phyloP scores from a whole-genome alignment of 805 yeast genomes.

The Ascoidea tarda region DNA sequence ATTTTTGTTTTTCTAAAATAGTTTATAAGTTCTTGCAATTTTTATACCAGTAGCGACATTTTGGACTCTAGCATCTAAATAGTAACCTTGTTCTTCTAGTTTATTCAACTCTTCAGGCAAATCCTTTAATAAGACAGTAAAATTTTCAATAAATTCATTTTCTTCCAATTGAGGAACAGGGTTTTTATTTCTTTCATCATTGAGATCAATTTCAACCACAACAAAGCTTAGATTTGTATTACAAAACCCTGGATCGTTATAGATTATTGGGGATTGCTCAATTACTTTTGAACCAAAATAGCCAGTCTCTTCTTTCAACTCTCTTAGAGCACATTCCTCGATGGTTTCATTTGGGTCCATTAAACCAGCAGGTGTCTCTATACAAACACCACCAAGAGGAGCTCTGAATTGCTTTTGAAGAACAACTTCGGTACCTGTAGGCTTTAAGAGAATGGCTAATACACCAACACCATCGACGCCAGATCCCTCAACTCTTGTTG shows the following conservation, averaged over 20 bases:
- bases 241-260: slow-evolving; percentile 78
- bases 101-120: slow-evolving; percentile 40
- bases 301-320: slow-evolving; percentile 87
- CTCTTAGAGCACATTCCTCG: slow-evolving; percentile 75
- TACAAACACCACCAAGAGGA: slow-evolving; percentile 76
- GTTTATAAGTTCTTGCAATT: slow-evolving; percentile 24
- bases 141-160: slow-evolving; percentile 85
- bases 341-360: slow-evolving; percentile 73
- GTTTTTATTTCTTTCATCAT: slow-evolving; percentile 44
- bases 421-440: slow-evolving; percentile 28
- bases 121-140: slow-evolving; percentile 47
- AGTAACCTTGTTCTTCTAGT: slow-evolving; percentile 51
- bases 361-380: slow-evolving; percentile 93
- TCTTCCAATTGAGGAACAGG: slow-evolving; percentile 77
- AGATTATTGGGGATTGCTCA: slow-evolving; percentile 33
- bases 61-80: slow-evolving; percentile 77
- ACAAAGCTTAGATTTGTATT: slow-evolving; percentile 79
- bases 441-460: slow-evolving; percentile 49
- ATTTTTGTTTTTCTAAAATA: no score
- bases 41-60: slow-evolving; percentile 74
- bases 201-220: slow-evolving; percentile 61
- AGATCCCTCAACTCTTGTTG: slow-evolving; percentile 49
- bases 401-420: slow-evolving; percentile 89
- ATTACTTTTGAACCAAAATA: slow-evolving; percentile 51
- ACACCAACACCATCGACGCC: slow-evolving; percentile 87